Evolutionary conservation across 345 rosid genomes (phyloP), one percentile per base, ranked within the genome.

Genomic region (Clausena lansium): DNA sequence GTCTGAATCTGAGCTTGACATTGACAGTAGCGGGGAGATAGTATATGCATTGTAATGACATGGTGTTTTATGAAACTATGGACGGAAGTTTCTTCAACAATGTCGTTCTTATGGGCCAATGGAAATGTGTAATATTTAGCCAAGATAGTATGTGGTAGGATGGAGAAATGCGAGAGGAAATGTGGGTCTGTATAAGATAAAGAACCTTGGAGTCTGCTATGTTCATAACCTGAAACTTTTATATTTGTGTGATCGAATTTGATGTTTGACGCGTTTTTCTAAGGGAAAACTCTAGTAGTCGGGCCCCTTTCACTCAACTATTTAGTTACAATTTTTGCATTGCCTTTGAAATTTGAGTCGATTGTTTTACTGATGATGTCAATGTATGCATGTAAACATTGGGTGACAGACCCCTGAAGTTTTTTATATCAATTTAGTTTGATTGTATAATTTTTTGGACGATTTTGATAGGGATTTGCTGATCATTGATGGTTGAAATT

Each of bases 21-120:
- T 92, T 57, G 97, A 96, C 80, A 96, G 98, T 82, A 94, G 99
- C 3, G 98, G 98, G 68, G 97, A 96, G 86, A 90, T 96, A 75
- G 86, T 94, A 58, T 92, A 94, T 73, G 98, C 98, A 15, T 77
- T 91, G 76, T 89, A 85, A 84, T 24, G 25, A 15, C n/a, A 38
- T 9, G 52, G 32, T 61, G 65, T 78, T 78, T n/a, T 50, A 50
- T 35, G 71, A 79, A 50, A 72, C 45, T 57, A 27, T 9, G 36
- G 20, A 27, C 2, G 38, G 32, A 39, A 61, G 77, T 75, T 67
- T 62, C 75, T 76, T 30, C 57, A 6, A 32, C 30, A 38, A 14
- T 64, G 65, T 64, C 61, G 78, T 54, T 67, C 28, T 67, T 54
- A 54, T 36, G 17, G 15, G 52, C 64, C 9, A 33, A 25, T 57